These are phyloP conservation scores for Dendrobium nobile DNA, from an alignment of 106 monocot species.

Conservation along the genomic window DNA sequence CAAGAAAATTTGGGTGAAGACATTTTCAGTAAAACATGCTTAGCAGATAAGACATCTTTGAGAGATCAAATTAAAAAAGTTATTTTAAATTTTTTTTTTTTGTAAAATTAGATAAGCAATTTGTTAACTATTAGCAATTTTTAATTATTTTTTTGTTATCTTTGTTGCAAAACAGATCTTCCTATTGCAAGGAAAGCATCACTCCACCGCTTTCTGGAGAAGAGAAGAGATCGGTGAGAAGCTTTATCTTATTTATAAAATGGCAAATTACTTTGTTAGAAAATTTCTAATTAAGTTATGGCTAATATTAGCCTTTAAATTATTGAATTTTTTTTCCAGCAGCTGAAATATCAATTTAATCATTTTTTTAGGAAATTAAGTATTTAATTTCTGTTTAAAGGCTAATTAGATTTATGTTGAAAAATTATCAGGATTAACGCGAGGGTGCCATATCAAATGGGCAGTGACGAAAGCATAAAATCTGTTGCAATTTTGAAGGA, in stretches of 20 bases:
- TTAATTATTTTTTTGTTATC: not conserved
- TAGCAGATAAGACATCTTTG: too few relatives aligned
- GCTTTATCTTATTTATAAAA: not conserved
- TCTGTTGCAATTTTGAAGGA: too few relatives aligned
- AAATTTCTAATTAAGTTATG: too few relatives aligned
- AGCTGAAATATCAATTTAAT: not conserved
- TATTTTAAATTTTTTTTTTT: not conserved
- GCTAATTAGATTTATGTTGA: not conserved
- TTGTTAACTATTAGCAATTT: not conserved
- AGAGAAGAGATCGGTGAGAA: constrained; percentile 65
- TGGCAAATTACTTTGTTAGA: too few relatives aligned
- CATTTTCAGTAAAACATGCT: too few relatives aligned
- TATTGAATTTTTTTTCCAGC: not conserved
- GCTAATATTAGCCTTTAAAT: not conserved
- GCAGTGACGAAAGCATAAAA: too few relatives aligned
- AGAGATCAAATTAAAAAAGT: too few relatives aligned
- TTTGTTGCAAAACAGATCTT: constrained; percentile 25
- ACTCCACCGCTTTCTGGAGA: constrained; percentile 71
- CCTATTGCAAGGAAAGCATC: constrained; percentile 62
- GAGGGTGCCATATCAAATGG: constrained; percentile 36
- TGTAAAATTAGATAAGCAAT: not conserved
- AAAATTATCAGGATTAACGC: constrained; percentile 32
- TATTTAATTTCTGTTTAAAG: not conserved
- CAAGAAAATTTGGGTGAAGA: not conserved
- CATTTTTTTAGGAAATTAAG: not conserved